phyloP scores from a whole-genome alignment of 768 basidiomycete species.

The Asterophora lycoperdoides region DNA sequence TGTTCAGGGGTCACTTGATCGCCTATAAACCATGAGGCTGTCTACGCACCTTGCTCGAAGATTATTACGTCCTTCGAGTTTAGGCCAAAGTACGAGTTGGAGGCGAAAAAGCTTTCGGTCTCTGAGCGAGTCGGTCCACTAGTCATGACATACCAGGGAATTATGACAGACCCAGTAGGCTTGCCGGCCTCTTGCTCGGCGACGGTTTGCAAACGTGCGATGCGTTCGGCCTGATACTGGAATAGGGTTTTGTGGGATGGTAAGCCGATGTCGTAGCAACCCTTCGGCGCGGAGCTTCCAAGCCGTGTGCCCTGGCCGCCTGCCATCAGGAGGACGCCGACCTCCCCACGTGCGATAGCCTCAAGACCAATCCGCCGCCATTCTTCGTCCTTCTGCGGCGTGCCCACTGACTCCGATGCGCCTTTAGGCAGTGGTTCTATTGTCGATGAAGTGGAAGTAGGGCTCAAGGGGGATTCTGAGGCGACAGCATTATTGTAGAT shows the following conservation, averaged over 20 bases:
- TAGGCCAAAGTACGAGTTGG: constrained; percentile 80
- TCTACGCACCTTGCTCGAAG: constrained; percentile 87
- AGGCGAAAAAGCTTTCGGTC: constrained; percentile 81
- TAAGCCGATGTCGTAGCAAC: constrained; percentile 95
- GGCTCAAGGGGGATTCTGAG: constrained; percentile 46
- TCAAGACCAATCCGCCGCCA: constrained; percentile 80
- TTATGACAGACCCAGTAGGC: constrained; percentile 55
- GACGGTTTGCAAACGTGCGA: constrained; percentile 74
- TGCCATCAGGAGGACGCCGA: constrained; percentile 96
- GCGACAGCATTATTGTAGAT: constrained; percentile 75
- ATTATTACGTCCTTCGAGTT: constrained; percentile 75
- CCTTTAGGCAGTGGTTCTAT: constrained; percentile 82
- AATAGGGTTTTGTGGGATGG: constrained; percentile 93
- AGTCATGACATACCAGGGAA: constrained; percentile 99
- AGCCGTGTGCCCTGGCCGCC: constrained; percentile 96
- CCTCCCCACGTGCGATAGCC: constrained; percentile 77
- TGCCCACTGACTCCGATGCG: constrained; percentile 60
- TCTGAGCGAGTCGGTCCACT: constrained; percentile 89
- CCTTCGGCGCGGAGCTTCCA: constrained; percentile 90
- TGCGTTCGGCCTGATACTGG: constrained; percentile 97
- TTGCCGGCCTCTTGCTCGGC: constrained; percentile 57
- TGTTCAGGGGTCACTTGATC: constrained; percentile 4
- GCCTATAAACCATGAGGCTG: constrained; percentile 5
- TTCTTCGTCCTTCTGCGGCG: constrained; percentile 52
- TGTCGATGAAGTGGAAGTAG: constrained; percentile 31